These are phyloP conservation scores for Ophiocordyceps camponoti-saundersi DNA, from an alignment of 2,329 filamentous ascomycete genomes.

Conservation along the genomic window DNA sequence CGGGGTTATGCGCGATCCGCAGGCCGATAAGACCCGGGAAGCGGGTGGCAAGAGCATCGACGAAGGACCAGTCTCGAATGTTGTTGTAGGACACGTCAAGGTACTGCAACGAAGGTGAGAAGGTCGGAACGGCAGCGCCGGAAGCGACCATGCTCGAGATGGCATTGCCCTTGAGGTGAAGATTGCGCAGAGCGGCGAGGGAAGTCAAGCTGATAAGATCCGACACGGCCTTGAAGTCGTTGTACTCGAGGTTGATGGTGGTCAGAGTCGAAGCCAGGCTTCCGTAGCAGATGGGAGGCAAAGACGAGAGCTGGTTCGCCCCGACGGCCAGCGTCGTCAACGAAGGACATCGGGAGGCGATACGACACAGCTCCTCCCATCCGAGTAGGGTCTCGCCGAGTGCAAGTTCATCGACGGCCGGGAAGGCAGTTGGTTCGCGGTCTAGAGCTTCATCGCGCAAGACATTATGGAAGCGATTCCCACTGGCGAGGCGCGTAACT, in stretches of 20 bases:
- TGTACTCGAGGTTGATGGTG: constrained; percentile 55
- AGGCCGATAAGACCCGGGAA: constrained; percentile 63
- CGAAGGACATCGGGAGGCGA: constrained; percentile 34
- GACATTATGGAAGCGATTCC: constrained; percentile 48
- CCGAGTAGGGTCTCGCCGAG: constrained; percentile 49
- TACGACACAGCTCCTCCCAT: constrained; percentile 45
- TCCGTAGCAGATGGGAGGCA: constrained; percentile 24
- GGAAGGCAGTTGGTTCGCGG: constrained; percentile 23
- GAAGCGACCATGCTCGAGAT: constrained; percentile 30
- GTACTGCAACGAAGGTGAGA: constrained; percentile 39
- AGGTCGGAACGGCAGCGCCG: constrained; percentile 20
- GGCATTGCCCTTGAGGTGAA: constrained; percentile 62
- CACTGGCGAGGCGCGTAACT: constrained; percentile 27
- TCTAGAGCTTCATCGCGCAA: constrained; percentile 17
- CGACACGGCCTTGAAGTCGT: constrained; percentile 43
- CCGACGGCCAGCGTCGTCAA: constrained; percentile 34
- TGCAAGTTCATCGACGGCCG: constrained; percentile 39
- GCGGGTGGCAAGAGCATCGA: constrained; percentile 47
- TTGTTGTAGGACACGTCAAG: constrained; percentile 61
- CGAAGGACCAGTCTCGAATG: constrained; percentile 52
- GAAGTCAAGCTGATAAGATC: constrained; percentile 36
- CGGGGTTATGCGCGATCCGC: constrained; percentile 71
- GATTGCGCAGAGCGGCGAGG: constrained; percentile 34
- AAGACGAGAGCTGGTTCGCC: constrained; percentile 37
- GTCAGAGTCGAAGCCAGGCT: constrained; percentile 34